Evolutionary conservation across 495 filamentous ascomycete species (phyloP).

Genomic region (Tuber microsphaerosporum): DNA sequence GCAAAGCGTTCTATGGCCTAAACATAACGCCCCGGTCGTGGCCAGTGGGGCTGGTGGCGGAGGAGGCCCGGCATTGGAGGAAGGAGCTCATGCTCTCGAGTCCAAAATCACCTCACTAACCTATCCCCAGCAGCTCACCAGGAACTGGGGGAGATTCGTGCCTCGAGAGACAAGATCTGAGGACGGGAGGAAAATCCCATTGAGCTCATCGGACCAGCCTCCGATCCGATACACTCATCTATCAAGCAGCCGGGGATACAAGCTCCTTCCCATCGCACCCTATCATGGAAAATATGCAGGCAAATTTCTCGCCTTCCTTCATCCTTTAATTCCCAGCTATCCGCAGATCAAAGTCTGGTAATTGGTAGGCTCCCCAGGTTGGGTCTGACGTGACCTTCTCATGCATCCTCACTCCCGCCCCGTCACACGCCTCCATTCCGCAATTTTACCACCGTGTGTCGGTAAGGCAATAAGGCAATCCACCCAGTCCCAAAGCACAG

Average conservation of each 20-base stretch:
- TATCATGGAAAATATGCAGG: not conserved
- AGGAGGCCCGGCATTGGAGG: not conserved
- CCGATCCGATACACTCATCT: not conserved
- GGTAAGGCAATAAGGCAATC: not conserved
- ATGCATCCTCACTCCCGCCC: not conserved
- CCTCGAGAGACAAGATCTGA: not conserved
- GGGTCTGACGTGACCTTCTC: not conserved
- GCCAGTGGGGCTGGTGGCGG: not conserved
- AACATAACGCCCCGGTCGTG: not conserved
- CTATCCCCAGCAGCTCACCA: not conserved
- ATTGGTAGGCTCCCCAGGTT: not conserved
- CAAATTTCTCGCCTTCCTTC: not conserved
- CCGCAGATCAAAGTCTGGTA: not conserved
- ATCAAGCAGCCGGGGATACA: not conserved
- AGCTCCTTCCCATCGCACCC: not conserved
- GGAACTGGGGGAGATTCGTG: not conserved
- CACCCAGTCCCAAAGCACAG: not conserved
- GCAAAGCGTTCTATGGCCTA: not conserved
- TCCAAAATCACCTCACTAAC: not conserved
- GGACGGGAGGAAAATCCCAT: not conserved
- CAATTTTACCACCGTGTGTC: not conserved
- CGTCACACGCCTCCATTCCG: not conserved
- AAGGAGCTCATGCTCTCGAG: not conserved
- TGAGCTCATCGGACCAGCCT: not conserved
- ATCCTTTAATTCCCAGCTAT: not conserved